A percentile compares a stretch with the other conserved stretches of the same genome.
Evolutionary conservation across 2,329 filamentous ascomycete genomes (phyloP).

Genomic region (Cordyceps cateniannulata): DNA sequence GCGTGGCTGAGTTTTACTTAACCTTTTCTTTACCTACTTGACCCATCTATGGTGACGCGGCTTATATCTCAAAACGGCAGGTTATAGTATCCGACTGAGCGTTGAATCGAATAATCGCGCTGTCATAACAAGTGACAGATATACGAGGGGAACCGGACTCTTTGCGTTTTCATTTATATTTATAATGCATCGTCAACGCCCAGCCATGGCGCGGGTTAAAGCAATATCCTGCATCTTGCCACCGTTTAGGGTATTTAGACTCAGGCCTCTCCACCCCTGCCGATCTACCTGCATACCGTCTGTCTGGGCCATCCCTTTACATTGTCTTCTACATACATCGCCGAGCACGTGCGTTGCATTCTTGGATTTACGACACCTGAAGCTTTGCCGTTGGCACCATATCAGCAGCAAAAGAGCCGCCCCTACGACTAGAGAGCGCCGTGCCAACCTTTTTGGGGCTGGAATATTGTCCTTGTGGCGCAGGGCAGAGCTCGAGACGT

Average conservation of each 20-base stretch:
- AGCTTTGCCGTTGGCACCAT: neutral
- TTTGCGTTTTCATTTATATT: no score
- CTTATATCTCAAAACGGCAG: neutral
- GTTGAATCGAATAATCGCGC: neutral
- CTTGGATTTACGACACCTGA: neutral
- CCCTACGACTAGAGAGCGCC: neutral
- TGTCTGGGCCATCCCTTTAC: neutral
- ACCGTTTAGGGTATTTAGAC: conserved; percentile 1
- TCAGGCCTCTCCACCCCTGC: neutral
- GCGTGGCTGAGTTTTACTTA: neutral
- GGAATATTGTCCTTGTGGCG: neutral
- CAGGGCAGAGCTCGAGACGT: neutral
- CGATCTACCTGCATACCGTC: neutral
- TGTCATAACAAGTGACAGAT: neutral
- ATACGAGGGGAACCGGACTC: neutral
- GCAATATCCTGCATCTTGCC: neutral
- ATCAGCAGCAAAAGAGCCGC: neutral
- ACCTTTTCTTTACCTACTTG: neutral
- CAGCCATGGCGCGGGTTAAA: neutral
- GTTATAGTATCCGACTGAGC: neutral
- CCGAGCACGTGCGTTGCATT: neutral
- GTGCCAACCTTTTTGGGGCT: neutral
- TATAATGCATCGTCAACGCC: neutral
- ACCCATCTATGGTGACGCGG: neutral
- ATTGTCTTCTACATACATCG: neutral